These are phyloP conservation scores for Nymphaea thermarum DNA, from an alignment of 164 flowering plant species.

Conservation along the genomic window DNA sequence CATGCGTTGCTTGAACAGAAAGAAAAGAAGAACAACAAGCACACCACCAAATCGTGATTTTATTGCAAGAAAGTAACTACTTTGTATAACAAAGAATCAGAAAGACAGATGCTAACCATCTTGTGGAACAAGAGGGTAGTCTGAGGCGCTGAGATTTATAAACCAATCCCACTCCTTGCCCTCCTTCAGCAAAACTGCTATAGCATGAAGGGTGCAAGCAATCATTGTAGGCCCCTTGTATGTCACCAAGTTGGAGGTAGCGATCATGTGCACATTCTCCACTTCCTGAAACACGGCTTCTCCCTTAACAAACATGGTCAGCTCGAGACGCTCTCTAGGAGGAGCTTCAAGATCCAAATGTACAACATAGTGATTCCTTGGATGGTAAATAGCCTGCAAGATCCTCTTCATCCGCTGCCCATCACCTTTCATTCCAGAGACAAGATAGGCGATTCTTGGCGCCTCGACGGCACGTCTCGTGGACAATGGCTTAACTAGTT, in stretches of 20 bases:
- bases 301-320: slow-evolving; percentile 45
- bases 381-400: slow-evolving; percentile 88
- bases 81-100: too few species aligned
- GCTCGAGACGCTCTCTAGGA: slow-evolving; percentile 71
- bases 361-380: slow-evolving; percentile 76
- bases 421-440: slow-evolving; percentile 95
- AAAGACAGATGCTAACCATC: slow-evolving; percentile 54
- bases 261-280: slow-evolving; percentile 85
- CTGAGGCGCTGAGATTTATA: slow-evolving; percentile 94
- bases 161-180: slow-evolving; percentile 92
- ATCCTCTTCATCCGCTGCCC: slow-evolving; percentile 82
- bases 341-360: slow-evolving; percentile 99
- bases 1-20: too few species aligned
- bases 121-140: slow-evolving; percentile 95
- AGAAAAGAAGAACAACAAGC: neutral
- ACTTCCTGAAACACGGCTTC: slow-evolving; percentile 66
- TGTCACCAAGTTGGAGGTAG: slow-evolving; percentile 90
- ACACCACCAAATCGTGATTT: neutral
- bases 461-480: slow-evolving; percentile 18
- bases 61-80: too few species aligned
- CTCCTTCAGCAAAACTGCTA: slow-evolving; percentile 76
- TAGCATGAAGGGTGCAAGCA: slow-evolving; percentile 91
- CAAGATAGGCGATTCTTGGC: slow-evolving; percentile 72
- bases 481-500: slow-evolving; percentile 23
- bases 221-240: slow-evolving; percentile 97